Percentiles rank a stretch among this genome's conserved stretches.
Conservation (phyloP, 768 basidiomycete species). For the Daedalea quercina region DNA sequence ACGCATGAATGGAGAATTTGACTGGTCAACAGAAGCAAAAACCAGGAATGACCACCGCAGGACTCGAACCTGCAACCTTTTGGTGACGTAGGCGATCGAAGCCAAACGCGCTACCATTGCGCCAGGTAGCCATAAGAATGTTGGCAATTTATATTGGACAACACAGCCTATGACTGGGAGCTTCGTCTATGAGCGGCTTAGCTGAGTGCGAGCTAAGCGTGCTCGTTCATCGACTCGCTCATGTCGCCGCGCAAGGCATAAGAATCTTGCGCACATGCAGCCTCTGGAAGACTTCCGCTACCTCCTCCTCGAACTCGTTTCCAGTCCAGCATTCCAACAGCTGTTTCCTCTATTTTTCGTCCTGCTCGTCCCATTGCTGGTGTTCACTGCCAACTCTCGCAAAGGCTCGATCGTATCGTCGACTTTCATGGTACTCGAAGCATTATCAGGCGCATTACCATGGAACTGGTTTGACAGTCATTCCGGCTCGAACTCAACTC, state of each 20-base stretch:
- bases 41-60: slow-evolving; percentile 76
- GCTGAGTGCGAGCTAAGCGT: neutral
- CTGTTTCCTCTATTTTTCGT: slow-evolving; percentile 50
- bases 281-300: slow-evolving; percentile 8
- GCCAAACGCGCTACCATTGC: slow-evolving; percentile 96
- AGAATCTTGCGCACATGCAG: slow-evolving; percentile 12
- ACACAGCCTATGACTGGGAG: neutral
- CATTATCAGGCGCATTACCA: slow-evolving; percentile 44
- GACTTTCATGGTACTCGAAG: slow-evolving; percentile 50
- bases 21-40: neutral
- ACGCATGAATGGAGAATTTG: no score
- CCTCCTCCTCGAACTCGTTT: slow-evolving; percentile 9
- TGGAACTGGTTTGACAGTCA: slow-evolving; percentile 53
- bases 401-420: slow-evolving; percentile 18
- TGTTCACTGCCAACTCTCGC: slow-evolving; percentile 25
- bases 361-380: slow-evolving; percentile 34
- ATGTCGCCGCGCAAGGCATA: slow-evolving; percentile 9
- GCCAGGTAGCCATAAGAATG: slow-evolving; percentile 57
- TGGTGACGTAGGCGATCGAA: slow-evolving; percentile 66
- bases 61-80: slow-evolving; percentile 97
- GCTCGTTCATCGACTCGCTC: slow-evolving; percentile 3
- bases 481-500: slow-evolving; percentile 6
- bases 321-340: slow-evolving; percentile 38
- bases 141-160: neutral
- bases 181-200: no score